Evolutionary conservation across 2,329 filamentous ascomycete genomes (phyloP).

Genomic region (Penicillium sp.): DNA sequence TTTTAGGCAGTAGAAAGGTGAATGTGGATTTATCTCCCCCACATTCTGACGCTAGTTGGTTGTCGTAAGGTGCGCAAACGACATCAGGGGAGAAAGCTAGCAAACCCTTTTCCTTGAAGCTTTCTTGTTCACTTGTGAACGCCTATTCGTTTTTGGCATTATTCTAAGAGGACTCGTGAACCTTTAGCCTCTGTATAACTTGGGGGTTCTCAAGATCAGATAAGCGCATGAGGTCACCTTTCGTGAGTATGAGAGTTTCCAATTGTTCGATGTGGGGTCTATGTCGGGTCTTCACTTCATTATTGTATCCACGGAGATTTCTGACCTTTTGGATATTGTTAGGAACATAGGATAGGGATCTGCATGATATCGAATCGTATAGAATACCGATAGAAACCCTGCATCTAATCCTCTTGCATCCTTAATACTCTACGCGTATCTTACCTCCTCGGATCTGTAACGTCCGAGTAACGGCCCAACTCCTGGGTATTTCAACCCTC

Average conservation of each 20-base stretch:
- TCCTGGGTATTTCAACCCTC: no score
- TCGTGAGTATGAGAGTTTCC: slow-evolving; percentile 12
- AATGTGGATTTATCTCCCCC: slow-evolving; percentile 1
- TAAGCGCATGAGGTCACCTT: background rate
- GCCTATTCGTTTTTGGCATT: slow-evolving; percentile 13
- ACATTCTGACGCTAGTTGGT: background rate
- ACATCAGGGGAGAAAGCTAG: background rate
- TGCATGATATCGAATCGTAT: no score
- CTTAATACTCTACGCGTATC: no score
- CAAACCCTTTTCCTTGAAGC: background rate
- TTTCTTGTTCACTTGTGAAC: slow-evolving; percentile 2
- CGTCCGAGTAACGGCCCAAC: no score
- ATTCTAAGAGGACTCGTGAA: slow-evolving; percentile 11
- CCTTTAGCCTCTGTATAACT: slow-evolving; percentile 8
- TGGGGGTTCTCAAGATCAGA: slow-evolving; percentile 5
- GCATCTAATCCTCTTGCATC: no score
- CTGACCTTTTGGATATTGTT: slow-evolving; percentile 12
- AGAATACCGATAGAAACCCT: no score
- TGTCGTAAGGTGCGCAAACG: background rate
- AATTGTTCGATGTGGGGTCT: slow-evolving; percentile 17
- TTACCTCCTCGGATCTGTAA: no score
- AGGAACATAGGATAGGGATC: no score
- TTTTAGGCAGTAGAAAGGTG: slow-evolving; percentile 4
- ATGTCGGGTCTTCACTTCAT: slow-evolving; percentile 15
- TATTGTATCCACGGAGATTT: slow-evolving; percentile 13